Evolutionary conservation across 2,329 filamentous ascomycete genomes (phyloP), one percentile per base, ranked within the genome.

Genomic region (Alternaria sp.): DNA sequence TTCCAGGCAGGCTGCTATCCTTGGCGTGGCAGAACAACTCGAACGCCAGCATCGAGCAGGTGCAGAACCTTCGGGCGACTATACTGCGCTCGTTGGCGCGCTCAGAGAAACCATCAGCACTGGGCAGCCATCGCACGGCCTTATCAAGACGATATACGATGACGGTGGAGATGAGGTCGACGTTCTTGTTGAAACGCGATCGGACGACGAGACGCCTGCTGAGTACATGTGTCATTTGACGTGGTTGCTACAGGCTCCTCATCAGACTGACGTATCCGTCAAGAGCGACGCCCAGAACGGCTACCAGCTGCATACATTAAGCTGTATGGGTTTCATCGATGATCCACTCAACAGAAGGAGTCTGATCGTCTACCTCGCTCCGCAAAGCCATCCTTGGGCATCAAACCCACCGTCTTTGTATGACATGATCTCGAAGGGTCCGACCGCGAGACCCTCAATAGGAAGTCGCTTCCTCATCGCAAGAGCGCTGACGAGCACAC

Each of bases 151-250:
- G 2, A 57, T 69, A 20, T 69, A 69, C 25, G 56, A 66, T 14
- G 54, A 62, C 25, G 63, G 63, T 11, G 23, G 28, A 11, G 65
- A 66, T 4, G 60, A 59, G 15, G 25, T 66, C 12, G 65, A 68
- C 20, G 67, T 70, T 30, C 28, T 70, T 25, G 89, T 97, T 30
- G 82, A 85, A 11, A 83, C 97, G 61, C 90, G 92, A 77, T 90
- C 93, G 1, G 97, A 97, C 76, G 86, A 89, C 20, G 65, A 67
- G 21, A 60, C 62, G 6, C 62, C 65, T 8, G 25, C 63, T 21
- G 60, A 65, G 23, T 56, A 62, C n/a, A 46, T 70, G 26, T 57
- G 65, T 21, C 65, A 66, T 23, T 58, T 70, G 4, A 66, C 67
- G 7, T 70, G 67, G 67, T 44, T 68, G 18, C 49, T 69, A 21